Base-by-base conservation (phyloP, 192 early-diverging fungal genomes). In the Backusella morwellensis region DNA sequence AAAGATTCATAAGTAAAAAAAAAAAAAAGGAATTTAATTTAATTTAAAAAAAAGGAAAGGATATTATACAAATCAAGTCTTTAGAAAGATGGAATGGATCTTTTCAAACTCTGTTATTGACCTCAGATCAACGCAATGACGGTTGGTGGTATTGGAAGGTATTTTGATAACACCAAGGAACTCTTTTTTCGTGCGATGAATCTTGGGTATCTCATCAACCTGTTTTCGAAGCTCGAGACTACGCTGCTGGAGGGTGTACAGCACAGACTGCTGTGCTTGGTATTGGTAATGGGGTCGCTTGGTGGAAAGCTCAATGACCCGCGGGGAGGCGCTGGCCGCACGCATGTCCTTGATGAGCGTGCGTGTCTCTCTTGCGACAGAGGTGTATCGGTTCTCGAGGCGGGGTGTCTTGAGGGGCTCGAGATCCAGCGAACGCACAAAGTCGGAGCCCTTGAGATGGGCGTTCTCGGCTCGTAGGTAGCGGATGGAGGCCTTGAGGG, bases 381-480 rank as follows among this genome's bases (percentile, higher is more conserved):
- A 76, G 34, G 70, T 83, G 14, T 86, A 36, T 6, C 36, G 35
- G 12, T 38, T 26, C 6, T 66, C 35, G 36, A 66, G 9, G 35
- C 19, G 56, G 42, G 15, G 44, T 75, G 52, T 66, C 42, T 7
- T 15, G 6, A 14, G 14, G 3, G 47, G 15, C 5, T 77, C 70
- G 34, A 87, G 59, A 41, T 84, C 80, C 19, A 89, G 73, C n/a
- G 75, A 74, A 29, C 75, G 41, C 73, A 88, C 68, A 2, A 89
- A 81, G 21, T 87, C 87, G 21, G 83, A 80, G 9, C 89, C 89
- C 73, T 94, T 95, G 73, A 98, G 75, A 4, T 92, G 90, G n/a
- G 92, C 87, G 81, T 96, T 97, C 77, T 98, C 96, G 56, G 88
- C 85, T 38, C 94, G 90, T 76, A 97, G 56, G 76, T 89, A 96